Evolutionary conservation across 202 grass and related monocot species (phyloP), one percentile per base, ranked within the genome.

Genomic region (Dendrocalamus latiflorus): DNA sequence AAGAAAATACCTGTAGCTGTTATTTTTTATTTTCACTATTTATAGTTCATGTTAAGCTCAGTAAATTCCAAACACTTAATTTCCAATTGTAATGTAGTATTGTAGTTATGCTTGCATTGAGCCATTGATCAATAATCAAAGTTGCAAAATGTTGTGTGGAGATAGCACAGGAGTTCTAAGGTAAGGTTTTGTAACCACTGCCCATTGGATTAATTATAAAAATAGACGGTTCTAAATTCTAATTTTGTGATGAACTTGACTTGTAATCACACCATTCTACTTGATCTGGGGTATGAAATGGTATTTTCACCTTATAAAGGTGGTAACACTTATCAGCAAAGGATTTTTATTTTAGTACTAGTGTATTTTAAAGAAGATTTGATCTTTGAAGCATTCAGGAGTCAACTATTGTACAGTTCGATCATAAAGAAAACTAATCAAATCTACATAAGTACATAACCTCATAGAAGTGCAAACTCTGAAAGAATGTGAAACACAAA

Each of bases 31-130:
- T 70, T 60, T 59, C 8, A 43, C 1, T 53, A 70, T 33, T 25
- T 64, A 83, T 21, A n/a, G 10, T 16, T 65, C 75, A 78, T 51
- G 60, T 78, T 49, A 49, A 75, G 18, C 45, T 63, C 42, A 71
- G 8, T 42, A 70, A 78, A 51, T 11, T 50, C 2, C 26, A 60
- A 77, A 71, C 33, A 9, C 25, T 51, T 49, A 28, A 26, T 48
- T 68, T 51, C 4, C 33, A 36, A 22, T 18, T 3, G 41, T 16
- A 70, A 70, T 20, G 21, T 78, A 58, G 41, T 16, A 70, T 60
- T 20, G 21, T 78, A 58, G 21, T 3, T 11, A 41, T 45, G 53
- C 36, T 84, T 78, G 34, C 49, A 79, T 56, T 21, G 57, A 36
- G 43, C 21, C 49, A 79, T 56, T 21, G 57, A 36, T 54, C 21